Base-by-base conservation (phyloP, 2,329 filamentous ascomycete genomes). In the Mariannaea sp. region DNA sequence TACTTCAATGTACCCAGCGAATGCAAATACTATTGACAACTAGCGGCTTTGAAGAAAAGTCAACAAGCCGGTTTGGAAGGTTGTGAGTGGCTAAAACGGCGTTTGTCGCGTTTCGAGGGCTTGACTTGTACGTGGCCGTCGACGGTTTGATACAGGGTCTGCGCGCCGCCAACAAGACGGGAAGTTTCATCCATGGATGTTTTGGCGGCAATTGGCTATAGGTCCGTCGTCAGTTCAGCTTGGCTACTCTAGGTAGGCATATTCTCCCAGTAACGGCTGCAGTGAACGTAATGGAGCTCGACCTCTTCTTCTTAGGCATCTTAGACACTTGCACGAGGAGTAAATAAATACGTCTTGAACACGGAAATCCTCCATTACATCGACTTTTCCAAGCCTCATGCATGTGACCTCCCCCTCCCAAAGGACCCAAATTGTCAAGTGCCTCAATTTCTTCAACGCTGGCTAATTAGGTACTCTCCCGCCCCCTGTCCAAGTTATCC, bases 401-500 rank as follows among this genome's bases (percentile, higher is more conserved):
- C n/a, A n/a, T n/a, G n/a, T n/a, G n/a, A n/a, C n/a, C n/a, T n/a
- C n/a, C n/a, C n/a, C n/a, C n/a, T n/a, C n/a, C n/a, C n/a, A n/a
- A n/a, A n/a, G n/a, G n/a, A n/a, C n/a, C n/a, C n/a, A n/a, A n/a
- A n/a, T n/a, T n/a, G n/a, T n/a, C n/a, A n/a, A n/a, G n/a, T n/a
- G n/a, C n/a, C n/a, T n/a, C n/a, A n/a, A n/a, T n/a, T n/a, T n/a
- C n/a, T n/a, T n/a, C n/a, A n/a, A n/a, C n/a, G n/a, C n/a, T n/a
- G n/a, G n/a, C n/a, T n/a, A n/a, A n/a, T n/a, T n/a, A n/a, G n/a
- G n/a, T 36, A 36, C 17, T 26, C 30, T 20, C 35, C 51, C 46
- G 16, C 12, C 46, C 51, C 51, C 26, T 49, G 24, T 14, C 32
- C 35, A 33, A n/a, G 39, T 24, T 33, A 33, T 22, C 41, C 22